Conservation (phyloP, 495 filamentous ascomycete species). For the Stereocaulon alpinum region DNA sequence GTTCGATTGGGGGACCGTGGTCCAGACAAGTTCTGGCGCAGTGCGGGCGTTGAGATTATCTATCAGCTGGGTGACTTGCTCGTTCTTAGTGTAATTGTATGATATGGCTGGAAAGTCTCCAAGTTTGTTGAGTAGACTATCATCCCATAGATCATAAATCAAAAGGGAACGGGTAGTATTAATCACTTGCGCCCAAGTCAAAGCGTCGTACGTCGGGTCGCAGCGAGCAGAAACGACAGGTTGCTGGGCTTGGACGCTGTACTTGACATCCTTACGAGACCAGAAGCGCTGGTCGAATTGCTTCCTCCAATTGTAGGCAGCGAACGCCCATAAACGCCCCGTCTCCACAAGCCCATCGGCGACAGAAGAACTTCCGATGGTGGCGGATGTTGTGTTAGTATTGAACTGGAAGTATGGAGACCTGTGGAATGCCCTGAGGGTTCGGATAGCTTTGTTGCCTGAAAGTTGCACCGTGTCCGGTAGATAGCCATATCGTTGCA, state of each 20-base stretch:
- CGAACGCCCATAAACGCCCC: not conserved
- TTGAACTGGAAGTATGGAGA: not conserved
- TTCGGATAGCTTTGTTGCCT: constrained; percentile 3
- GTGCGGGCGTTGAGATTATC: not conserved
- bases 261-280: not conserved
- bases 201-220: not conserved
- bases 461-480: not conserved
- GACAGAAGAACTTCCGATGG: constrained; percentile 1
- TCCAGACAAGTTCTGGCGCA: constrained; percentile 1
- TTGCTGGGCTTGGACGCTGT: constrained; percentile 4
- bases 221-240: constrained; percentile 8
- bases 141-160: constrained; percentile 1
- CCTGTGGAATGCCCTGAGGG: not conserved
- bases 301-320: not conserved
- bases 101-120: constrained; percentile 3
- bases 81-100: not conserved
- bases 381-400: not conserved
- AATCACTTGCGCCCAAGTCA: not conserved
- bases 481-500: not conserved
- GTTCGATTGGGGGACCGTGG: constrained; percentile 2
- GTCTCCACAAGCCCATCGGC: constrained; percentile 3
- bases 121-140: not conserved
- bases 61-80: not conserved
- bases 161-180: not conserved
- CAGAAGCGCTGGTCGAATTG: constrained; percentile 2